Conservation (phyloP, 768 basidiomycete species). For the Cantharellus cinnabarinus region DNA sequence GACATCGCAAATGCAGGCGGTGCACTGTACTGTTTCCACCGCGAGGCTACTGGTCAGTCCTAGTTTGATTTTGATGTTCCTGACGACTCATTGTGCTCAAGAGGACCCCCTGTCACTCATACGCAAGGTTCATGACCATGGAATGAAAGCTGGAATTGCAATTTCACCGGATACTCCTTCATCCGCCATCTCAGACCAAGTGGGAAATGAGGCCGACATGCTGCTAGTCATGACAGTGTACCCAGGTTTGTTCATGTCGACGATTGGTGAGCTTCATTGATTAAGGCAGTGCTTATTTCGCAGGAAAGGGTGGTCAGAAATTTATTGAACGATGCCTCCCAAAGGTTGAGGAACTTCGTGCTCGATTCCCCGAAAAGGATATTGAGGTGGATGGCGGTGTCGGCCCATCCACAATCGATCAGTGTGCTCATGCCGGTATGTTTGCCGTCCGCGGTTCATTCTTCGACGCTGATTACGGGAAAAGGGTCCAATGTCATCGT, state of each 20-base stretch:
- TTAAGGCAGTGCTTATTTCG: neutral
- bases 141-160: constrained; percentile 89
- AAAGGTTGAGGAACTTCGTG: constrained; percentile 79
- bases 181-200: constrained; percentile 63
- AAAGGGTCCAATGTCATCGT: constrained; percentile 95
- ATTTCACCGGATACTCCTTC: constrained; percentile 93
- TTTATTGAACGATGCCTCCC: constrained; percentile 83
- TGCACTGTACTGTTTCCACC: constrained; percentile 86
- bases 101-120: constrained; percentile 64
- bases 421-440: constrained; percentile 75
- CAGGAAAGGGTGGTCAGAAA: constrained; percentile 66
- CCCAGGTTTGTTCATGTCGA: neutral
- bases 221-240: constrained; percentile 6
- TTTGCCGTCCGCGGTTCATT: constrained; percentile 5
- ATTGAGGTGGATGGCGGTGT: constrained; percentile 98
- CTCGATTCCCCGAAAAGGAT: constrained; percentile 80
- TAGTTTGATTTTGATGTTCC: too few relatives aligned
- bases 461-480: neutral
- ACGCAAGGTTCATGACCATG: constrained; percentile 51
- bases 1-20: constrained; percentile 94
- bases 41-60: constrained; percentile 70
- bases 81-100: constrained; percentile 11
- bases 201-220: constrained; percentile 37
- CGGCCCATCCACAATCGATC: constrained; percentile 71
- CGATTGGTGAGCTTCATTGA: neutral